Evolutionary conservation across 1,284 basidiomycete species (phyloP), one percentile per base, ranked within the genome.

Genomic region (Pseudozyma flocculosa): DNA sequence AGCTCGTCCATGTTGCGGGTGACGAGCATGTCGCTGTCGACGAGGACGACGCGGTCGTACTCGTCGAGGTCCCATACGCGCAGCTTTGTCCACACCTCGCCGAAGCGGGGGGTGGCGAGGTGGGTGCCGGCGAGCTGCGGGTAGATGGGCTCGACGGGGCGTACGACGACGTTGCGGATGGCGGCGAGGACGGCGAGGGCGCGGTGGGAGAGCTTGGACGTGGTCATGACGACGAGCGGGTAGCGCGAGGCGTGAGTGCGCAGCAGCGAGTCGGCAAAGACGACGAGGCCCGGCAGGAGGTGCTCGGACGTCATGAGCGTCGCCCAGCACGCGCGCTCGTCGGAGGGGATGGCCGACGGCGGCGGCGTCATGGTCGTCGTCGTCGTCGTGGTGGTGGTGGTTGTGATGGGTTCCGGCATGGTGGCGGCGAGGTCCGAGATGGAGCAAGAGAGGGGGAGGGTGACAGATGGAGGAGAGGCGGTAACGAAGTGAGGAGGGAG

Each of bases 21-120:
- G 21, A 95, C 83, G 52, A 95, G 83, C 90, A 97, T 97, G 80
- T 96, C 93, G 15, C 86, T 85, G 76, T 96, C 93, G 45, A 96
- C 81, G 42, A 95, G 81, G 40, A 92, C 87, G 40, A 95, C 81
- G 15, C 89, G 85, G 85, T 92, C 58, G 50, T 57, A 77, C 22
- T 76, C 68, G 21, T 32, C 44, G 24, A 77, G 45, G 22, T 68
- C 67, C n/a, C 72, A 72, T 1, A 69, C 75, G 3, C 73, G 60
- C 9, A 77, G 52, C 42, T 77, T 77, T n/a, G 73, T 74, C 75
- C 75, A 77, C 1, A 73, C 73, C 34, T 75, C 68, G 26, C 47
- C 51, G 55, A 77, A 77, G 18, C 72, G 63, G 11, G 51, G 56
- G 11, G 61, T 49, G 15, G 56, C 68, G 34, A 61, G 23, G 0